These are phyloP conservation scores for Fusarium nanum DNA, from an alignment of 2,329 filamentous ascomycete genomes.

Conservation along the genomic window DNA sequence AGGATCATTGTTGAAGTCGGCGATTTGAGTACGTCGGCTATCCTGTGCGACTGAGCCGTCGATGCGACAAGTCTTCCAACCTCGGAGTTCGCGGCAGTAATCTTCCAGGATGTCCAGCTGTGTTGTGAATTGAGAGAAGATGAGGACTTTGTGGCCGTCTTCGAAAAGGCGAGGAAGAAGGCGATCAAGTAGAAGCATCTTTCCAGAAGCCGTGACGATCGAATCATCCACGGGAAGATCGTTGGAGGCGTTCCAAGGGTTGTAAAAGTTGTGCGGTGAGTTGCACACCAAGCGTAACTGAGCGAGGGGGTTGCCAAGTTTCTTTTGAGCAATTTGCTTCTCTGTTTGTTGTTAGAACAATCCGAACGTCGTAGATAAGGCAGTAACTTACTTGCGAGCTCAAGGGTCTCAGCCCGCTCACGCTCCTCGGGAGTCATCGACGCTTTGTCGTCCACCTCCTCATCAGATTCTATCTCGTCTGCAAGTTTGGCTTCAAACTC, in stretches of 20 bases:
- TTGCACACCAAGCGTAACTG: conserved; percentile 94
- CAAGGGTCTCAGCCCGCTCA: conserved; percentile 74
- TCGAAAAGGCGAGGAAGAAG: conserved; percentile 80
- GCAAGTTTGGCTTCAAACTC: conserved; percentile 86
- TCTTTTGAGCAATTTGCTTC: conserved; percentile 89
- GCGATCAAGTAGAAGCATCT: conserved; percentile 93
- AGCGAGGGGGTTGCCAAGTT: conserved; percentile 91
- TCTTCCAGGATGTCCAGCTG: conserved; percentile 91
- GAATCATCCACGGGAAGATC: conserved; percentile 77
- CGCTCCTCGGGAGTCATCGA: conserved; percentile 67
- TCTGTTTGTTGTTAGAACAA: conserved; percentile 59
- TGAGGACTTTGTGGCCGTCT: conserved; percentile 87
- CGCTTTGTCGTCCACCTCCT: conserved; percentile 48
- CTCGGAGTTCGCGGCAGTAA: conserved; percentile 80
- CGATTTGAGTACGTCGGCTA: conserved; percentile 76
- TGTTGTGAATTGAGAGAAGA: conserved; percentile 97
- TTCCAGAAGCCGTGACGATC: conserved; percentile 88
- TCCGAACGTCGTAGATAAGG: too few species aligned
- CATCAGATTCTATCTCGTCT: conserved; percentile 63
- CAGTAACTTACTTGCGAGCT: conserved; percentile 75
- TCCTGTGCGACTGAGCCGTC: conserved; percentile 86
- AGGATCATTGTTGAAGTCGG: conserved; percentile 75
- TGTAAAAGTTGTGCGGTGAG: conserved; percentile 95
- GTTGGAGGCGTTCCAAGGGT: conserved; percentile 77
- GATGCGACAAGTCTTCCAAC: conserved; percentile 88